Evolutionary conservation across 345 rosid species (phyloP).

Genomic region (Eucalyptus microcorys): DNA sequence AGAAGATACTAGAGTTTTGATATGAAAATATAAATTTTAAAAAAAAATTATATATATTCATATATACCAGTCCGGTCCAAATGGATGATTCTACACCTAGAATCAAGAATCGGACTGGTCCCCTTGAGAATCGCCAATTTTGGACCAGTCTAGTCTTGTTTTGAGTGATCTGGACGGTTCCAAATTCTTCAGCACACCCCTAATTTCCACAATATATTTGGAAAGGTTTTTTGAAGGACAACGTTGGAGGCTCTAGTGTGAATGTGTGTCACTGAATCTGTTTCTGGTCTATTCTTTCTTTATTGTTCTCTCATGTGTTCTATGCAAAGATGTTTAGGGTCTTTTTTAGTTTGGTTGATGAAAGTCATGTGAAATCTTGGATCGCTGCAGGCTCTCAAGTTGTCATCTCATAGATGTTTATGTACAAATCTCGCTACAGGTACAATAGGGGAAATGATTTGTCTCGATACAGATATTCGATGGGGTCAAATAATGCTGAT

Average conservation of each 20-base stretch:
- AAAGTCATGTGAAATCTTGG: background rate
- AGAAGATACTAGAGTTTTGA: background rate
- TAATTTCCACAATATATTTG: background rate
- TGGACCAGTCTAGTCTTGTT: accelerated
- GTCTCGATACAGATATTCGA: background rate
- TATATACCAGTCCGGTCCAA: accelerated
- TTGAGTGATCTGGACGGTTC: accelerated
- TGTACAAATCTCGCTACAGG: background rate
- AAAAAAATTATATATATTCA: too few relatives aligned
- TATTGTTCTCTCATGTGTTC: background rate
- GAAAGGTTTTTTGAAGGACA: background rate
- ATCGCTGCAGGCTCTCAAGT: background rate
- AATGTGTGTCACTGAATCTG: background rate
- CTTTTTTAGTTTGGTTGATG: background rate
- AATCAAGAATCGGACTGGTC: accelerated
- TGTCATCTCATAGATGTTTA: background rate
- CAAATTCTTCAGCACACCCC: accelerated
- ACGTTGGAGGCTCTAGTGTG: background rate
- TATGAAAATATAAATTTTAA: too few relatives aligned
- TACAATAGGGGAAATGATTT: background rate
- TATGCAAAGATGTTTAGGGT: background rate
- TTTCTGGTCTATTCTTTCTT: background rate
- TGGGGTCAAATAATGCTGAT: background rate
- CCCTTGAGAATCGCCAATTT: accelerated
- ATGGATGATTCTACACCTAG: too few relatives aligned